These are phyloP conservation scores for Podila epigama DNA, from an alignment of 192 early-diverging fungal genomes.

Conservation along the genomic window DNA sequence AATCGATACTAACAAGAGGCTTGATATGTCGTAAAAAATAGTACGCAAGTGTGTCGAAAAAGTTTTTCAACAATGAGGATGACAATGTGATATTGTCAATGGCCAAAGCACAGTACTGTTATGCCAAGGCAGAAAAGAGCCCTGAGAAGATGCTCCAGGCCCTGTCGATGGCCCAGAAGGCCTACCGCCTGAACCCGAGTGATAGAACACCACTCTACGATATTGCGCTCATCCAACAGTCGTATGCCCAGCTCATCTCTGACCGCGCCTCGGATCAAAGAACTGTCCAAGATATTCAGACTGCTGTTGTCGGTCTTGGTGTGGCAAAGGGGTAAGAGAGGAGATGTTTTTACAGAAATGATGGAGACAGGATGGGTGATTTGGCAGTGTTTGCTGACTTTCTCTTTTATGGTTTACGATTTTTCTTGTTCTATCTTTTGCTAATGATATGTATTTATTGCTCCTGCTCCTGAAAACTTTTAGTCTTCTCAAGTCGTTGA, in stretches of 20 bases:
- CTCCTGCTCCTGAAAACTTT: background rate
- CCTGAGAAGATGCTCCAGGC: slow-evolving; percentile 65
- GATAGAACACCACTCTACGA: slow-evolving; percentile 70
- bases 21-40: too few species aligned
- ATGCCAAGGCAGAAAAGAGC: slow-evolving; percentile 71
- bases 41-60: slow-evolving; percentile 71
- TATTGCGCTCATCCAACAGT: slow-evolving; percentile 85
- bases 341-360: slow-evolving; percentile 20
- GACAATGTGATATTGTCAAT: slow-evolving; percentile 60
- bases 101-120: slow-evolving; percentile 64
- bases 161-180: slow-evolving; percentile 58
- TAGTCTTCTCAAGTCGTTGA: slow-evolving; percentile 48
- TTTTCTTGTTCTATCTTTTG: too few species aligned
- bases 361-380: too few species aligned
- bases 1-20: too few species aligned
- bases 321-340: slow-evolving; percentile 45
- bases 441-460: too few species aligned
- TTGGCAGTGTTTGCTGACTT: too few species aligned
- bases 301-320: slow-evolving; percentile 66
- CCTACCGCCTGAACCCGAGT: slow-evolving; percentile 55
- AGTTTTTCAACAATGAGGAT: slow-evolving; percentile 59
- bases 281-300: slow-evolving; percentile 61
- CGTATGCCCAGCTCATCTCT: slow-evolving; percentile 79
- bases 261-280: slow-evolving; percentile 72
- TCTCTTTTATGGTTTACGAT: too few species aligned